Percentiles rank a stretch among this genome's conserved stretches.
These are phyloP conservation scores for Fusarium guadeloupense DNA, from an alignment of 2,329 filamentous ascomycete species.

Conservation along the genomic window DNA sequence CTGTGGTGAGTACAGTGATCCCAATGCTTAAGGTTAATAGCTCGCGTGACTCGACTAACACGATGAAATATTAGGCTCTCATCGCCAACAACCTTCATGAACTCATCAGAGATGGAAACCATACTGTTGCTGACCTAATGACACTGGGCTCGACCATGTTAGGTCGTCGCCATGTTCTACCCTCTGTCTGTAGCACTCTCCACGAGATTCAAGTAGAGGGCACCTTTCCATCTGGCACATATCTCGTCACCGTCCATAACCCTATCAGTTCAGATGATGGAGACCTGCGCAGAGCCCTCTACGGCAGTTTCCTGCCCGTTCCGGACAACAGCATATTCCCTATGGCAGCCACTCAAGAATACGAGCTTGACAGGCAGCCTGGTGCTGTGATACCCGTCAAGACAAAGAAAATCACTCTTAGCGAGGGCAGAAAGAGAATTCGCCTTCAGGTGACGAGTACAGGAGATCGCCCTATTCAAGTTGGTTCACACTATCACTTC, in stretches of 20 bases:
- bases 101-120: conserved; percentile 94
- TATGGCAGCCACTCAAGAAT: conserved; percentile 69
- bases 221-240: conserved; percentile 89
- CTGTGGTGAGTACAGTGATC: conserved; percentile 67
- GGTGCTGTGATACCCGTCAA: conserved; percentile 81
- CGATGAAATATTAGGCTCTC: conserved; percentile 66
- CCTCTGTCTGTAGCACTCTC: conserved; percentile 81
- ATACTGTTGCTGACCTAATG: conserved; percentile 95
- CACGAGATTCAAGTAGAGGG: conserved; percentile 92
- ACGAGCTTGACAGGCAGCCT: conserved; percentile 73
- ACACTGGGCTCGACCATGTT: conserved; percentile 89
- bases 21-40: too few relatives aligned
- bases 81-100: conserved; percentile 93
- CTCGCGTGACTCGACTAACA: conserved; percentile 13
- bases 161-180: conserved; percentile 88
- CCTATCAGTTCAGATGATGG: conserved; percentile 88
- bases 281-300: conserved; percentile 85
- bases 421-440: conserved; percentile 77
- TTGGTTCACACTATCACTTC: conserved; percentile 96
- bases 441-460: conserved; percentile 81
- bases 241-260: conserved; percentile 92
- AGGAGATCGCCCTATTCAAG: conserved; percentile 90
- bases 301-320: conserved; percentile 88
- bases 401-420: conserved; percentile 72
- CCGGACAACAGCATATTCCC: conserved; percentile 76